Evolutionary conservation across 257 asterid species (phyloP).

Genomic region (Scutellaria galericulata): DNA sequence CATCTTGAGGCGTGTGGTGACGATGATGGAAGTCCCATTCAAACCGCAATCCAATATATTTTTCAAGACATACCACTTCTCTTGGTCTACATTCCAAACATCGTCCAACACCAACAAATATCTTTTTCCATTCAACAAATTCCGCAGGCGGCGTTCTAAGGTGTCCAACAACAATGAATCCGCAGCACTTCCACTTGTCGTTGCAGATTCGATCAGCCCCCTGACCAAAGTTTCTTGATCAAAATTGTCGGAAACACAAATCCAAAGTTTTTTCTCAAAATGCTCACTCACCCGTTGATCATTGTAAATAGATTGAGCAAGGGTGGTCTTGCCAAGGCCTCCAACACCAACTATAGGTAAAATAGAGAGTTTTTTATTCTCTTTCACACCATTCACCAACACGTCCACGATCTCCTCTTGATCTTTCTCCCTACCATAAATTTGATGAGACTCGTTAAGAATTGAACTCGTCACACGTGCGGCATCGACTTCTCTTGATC

Average conservation of each 20-base stretch:
- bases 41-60: conserved; percentile 35
- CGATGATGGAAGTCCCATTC: conserved; percentile 30
- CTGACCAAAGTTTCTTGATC: not conserved
- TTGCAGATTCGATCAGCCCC: conserved; percentile 22
- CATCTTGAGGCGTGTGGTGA: conserved; percentile 38
- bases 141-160: conserved; percentile 20
- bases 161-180: conserved; percentile 27
- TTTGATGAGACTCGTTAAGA: conserved; percentile 24
- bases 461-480: conserved; percentile 45
- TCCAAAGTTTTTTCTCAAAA: conserved; percentile 36
- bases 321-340: conserved; percentile 38
- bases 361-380: too few species aligned
- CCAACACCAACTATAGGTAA: conserved; percentile 30
- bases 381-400: too few species aligned
- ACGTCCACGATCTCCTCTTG: conserved; percentile 34
- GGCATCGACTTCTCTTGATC: not conserved
- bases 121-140: conserved; percentile 34
- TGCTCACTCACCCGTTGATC: conserved; percentile 20
- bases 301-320: conserved; percentile 37
- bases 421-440: conserved; percentile 38
- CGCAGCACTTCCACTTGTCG: not conserved
- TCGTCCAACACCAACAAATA: conserved; percentile 42
- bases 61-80: conserved; percentile 37
- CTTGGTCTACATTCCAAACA: conserved; percentile 26
- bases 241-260: conserved; percentile 45